Evolutionary conservation across 2,329 filamentous ascomycete genomes (phyloP).

Genomic region (Botrytis cinerea): DNA sequence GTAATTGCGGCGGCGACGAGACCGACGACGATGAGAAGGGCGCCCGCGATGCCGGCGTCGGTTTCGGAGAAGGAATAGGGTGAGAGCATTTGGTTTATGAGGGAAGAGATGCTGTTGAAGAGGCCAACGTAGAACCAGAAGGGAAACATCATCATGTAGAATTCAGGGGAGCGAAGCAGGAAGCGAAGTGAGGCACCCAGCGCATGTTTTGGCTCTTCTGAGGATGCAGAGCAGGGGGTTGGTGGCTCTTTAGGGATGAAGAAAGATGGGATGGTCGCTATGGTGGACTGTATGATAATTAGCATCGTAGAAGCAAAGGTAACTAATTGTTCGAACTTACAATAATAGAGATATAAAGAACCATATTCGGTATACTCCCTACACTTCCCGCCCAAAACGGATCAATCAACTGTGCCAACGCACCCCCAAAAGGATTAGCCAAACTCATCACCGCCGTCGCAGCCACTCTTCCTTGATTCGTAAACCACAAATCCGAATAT

Average conservation of each 20-base stretch:
- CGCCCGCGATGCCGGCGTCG: slow-evolving; percentile 86
- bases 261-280: slow-evolving; percentile 72
- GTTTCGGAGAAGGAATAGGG: slow-evolving; percentile 85
- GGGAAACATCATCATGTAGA: slow-evolving; percentile 80
- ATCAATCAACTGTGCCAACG: slow-evolving; percentile 82
- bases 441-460: slow-evolving; percentile 84
- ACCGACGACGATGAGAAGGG: slow-evolving; percentile 84
- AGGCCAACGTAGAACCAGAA: slow-evolving; percentile 84
- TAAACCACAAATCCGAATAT: slow-evolving; percentile 96
- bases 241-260: slow-evolving; percentile 78
- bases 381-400: slow-evolving; percentile 69
- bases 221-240: slow-evolving; percentile 70
- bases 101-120: slow-evolving; percentile 88
- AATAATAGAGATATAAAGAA: slow-evolving; percentile 82
- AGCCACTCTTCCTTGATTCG: slow-evolving; percentile 75
- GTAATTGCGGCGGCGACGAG: slow-evolving; percentile 74
- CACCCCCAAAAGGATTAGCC: slow-evolving; percentile 88
- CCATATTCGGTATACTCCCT: slow-evolving; percentile 72
- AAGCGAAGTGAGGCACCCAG: slow-evolving; percentile 55
- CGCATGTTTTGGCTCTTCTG: slow-evolving; percentile 55
- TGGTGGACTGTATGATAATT: slow-evolving; percentile 51
- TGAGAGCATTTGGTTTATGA: slow-evolving; percentile 85
- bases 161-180: slow-evolving; percentile 63
- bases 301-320: slow-evolving; percentile 7
- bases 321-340: slow-evolving; percentile 49